These are phyloP conservation scores for Mycena venus DNA, from an alignment of 768 basidiomycete genomes.

Conservation along the genomic window DNA sequence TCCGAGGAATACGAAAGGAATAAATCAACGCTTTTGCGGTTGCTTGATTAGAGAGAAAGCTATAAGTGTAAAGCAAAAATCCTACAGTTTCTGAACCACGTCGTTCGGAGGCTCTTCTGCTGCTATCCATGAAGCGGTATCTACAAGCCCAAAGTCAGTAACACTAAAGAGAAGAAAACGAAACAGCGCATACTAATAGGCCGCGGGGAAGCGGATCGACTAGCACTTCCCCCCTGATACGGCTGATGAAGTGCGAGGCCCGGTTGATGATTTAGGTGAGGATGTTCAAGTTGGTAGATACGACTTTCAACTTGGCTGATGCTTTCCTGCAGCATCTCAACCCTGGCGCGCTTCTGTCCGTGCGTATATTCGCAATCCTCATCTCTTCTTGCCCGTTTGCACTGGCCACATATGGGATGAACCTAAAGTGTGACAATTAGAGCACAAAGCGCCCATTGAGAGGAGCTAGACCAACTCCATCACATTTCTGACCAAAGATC, in stretches of 20 bases:
- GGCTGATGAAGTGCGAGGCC: neutral
- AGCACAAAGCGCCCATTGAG: neutral
- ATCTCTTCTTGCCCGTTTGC: constrained; percentile 56
- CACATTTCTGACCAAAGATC: neutral
- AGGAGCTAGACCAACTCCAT: neutral
- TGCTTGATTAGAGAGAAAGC: neutral
- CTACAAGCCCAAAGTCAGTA: neutral
- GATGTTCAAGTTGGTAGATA: constrained; percentile 61
- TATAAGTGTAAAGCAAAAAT: constrained; percentile 40
- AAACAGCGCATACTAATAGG: neutral
- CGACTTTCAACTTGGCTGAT: constrained; percentile 63
- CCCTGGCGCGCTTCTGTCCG: constrained; percentile 61
- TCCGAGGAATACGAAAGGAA: constrained; percentile 64
- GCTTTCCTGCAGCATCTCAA: constrained; percentile 64
- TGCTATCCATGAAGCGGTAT: neutral
- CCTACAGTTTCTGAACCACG: constrained; percentile 45
- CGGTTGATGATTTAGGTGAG: constrained; percentile 25
- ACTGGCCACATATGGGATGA: constrained; percentile 67
- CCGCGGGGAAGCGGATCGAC: constrained; percentile 37
- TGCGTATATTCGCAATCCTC: constrained; percentile 74
- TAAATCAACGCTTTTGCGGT: constrained; percentile 42
- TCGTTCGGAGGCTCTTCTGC: constrained; percentile 9
- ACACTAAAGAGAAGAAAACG: constrained; percentile 31
- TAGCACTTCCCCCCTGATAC: neutral
- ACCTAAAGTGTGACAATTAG: constrained; percentile 23